Conservation (phyloP, 768 basidiomycete genomes). For the Ephemerocybe angulata region DNA sequence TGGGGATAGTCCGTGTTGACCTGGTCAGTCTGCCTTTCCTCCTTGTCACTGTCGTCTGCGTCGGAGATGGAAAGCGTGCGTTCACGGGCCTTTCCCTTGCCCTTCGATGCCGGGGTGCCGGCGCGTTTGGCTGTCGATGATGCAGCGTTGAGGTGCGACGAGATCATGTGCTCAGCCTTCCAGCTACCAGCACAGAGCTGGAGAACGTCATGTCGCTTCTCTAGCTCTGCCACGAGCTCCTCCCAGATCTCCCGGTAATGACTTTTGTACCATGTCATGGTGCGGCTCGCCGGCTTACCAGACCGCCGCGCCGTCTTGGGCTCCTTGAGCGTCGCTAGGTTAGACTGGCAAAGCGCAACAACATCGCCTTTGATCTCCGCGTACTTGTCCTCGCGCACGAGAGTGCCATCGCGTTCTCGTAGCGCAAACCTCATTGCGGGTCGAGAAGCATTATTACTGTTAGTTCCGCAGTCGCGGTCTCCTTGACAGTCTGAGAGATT, state of each 20-base stretch:
- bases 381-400: neutral
- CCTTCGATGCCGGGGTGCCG: neutral
- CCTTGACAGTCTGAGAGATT: neutral
- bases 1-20: no score
- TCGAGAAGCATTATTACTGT: neutral
- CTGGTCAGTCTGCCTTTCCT: no score
- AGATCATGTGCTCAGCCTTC: conserved; percentile 7
- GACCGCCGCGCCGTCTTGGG: neutral
- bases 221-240: neutral
- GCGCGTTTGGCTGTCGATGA: neutral
- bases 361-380: neutral
- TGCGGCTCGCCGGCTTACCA: neutral
- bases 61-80: neutral
- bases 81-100: neutral
- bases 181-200: neutral
- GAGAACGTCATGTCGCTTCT: neutral
- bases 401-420: neutral
- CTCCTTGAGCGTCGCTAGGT: neutral
- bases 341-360: neutral
- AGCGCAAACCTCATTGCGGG: neutral
- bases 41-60: neutral
- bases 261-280: conserved; percentile 4
- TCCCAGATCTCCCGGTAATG: neutral
- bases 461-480: neutral
- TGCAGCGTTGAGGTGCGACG: neutral